Percentiles rank a stretch among this genome's conserved stretches.
These are phyloP conservation scores for Pyrrhoderma noxium DNA, from an alignment of 1,284 basidiomycete species.

Conservation along the genomic window DNA sequence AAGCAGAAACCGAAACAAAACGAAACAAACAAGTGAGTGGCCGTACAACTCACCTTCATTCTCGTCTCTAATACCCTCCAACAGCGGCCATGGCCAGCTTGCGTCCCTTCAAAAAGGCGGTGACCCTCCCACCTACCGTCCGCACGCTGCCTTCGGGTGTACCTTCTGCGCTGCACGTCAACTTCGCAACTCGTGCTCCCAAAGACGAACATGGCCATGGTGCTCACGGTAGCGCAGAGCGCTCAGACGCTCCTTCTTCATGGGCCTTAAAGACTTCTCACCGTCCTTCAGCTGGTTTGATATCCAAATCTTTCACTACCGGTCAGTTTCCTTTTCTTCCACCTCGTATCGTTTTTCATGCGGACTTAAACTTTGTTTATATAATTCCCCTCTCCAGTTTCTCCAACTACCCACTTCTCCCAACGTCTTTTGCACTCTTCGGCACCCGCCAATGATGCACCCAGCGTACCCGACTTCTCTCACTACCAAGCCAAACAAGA, in stretches of 20 bases:
- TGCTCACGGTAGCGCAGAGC: slow-evolving; percentile 39
- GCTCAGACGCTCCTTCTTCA: slow-evolving; percentile 58
- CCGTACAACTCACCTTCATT: background rate
- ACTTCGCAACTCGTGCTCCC: slow-evolving; percentile 58
- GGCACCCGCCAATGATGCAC: slow-evolving; percentile 51
- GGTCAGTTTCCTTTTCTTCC: slow-evolving; percentile 42
- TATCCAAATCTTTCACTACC: slow-evolving; percentile 60
- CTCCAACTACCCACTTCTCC: slow-evolving; percentile 48
- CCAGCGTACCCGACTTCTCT: slow-evolving; percentile 85
- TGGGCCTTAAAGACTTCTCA: slow-evolving; percentile 56
- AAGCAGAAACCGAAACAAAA: no score
- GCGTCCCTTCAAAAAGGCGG: slow-evolving; percentile 68
- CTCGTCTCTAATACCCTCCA: slow-evolving; percentile 12
- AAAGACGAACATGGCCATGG: slow-evolving; percentile 51
- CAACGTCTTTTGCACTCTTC: slow-evolving; percentile 74
- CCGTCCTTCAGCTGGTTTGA: slow-evolving; percentile 43
- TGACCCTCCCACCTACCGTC: slow-evolving; percentile 79
- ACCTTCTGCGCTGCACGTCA: slow-evolving; percentile 62
- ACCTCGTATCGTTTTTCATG: background rate
- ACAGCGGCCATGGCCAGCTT: slow-evolving; percentile 51
- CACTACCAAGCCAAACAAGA: slow-evolving; percentile 71
- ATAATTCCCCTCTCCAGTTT: slow-evolving; percentile 28
- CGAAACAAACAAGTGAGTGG: no score
- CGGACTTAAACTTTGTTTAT: slow-evolving; percentile 7
- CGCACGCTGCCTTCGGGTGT: slow-evolving; percentile 69